Percentiles rank a stretch among this genome's conserved stretches.
phyloP scores from a whole-genome alignment of 495 filamentous ascomycete genomes.

The Penicillium turbatum region DNA sequence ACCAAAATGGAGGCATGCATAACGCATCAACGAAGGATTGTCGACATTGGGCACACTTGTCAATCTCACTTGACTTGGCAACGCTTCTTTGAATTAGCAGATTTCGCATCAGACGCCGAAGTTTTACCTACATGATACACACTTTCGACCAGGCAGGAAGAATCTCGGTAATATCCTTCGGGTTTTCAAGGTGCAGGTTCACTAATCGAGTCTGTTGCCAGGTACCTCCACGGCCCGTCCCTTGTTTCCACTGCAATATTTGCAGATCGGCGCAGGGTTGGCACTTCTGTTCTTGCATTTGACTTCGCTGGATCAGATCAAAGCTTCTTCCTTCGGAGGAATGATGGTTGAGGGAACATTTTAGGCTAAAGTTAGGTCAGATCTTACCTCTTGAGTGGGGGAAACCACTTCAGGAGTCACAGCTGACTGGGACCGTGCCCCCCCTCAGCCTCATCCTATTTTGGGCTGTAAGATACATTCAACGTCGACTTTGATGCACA shows the following conservation, averaged over 20 bases:
- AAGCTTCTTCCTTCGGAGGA: no score
- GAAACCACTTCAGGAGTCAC: not conserved
- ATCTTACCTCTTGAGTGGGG: not conserved
- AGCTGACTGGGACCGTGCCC: slow-evolving; percentile 6
- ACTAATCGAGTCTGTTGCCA: not conserved
- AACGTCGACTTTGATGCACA: not conserved
- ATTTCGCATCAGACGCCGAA: not conserved
- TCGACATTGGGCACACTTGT: slow-evolving; percentile 2
- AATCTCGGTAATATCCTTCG: not conserved
- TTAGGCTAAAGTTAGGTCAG: not conserved
- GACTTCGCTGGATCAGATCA: not conserved
- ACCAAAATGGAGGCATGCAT: slow-evolving; percentile 11
- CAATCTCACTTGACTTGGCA: not conserved
- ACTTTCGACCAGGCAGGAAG: slow-evolving; percentile 2
- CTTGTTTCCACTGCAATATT: not conserved
- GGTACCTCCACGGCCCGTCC: not conserved
- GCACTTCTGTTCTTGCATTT: slow-evolving; percentile 3
- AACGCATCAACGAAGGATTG: not conserved
- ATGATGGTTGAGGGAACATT: no score
- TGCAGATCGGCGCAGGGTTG: not conserved
- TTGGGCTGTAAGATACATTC: not conserved
- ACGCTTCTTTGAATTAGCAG: not conserved
- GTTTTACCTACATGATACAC: slow-evolving; percentile 2
- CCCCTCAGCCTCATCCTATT: not conserved
- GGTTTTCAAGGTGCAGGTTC: not conserved